A percentile compares a stretch with the other conserved stretches of the same genome.
phyloP scores from a whole-genome alignment of 768 basidiomycete species.

The Melanogaster broomeanus region DNA sequence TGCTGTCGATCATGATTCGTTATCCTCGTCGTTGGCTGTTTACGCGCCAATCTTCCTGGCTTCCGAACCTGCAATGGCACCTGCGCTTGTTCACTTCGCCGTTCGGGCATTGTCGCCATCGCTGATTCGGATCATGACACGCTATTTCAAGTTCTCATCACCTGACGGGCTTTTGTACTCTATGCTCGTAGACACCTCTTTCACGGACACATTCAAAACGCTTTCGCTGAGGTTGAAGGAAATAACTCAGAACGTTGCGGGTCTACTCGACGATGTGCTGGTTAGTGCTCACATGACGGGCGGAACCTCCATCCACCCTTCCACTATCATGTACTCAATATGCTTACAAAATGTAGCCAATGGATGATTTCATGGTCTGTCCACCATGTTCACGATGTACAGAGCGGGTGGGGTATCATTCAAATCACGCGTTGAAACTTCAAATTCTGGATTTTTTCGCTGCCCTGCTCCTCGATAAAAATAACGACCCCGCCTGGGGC shows the following conservation, averaged over 20 bases:
- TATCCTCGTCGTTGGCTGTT: constrained; percentile 44
- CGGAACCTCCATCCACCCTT: constrained; percentile 15
- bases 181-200: constrained; percentile 20
- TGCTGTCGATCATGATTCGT: constrained; percentile 50
- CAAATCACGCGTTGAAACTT: constrained; percentile 38
- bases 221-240: constrained; percentile 15
- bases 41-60: constrained; percentile 35
- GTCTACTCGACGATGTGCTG: constrained; percentile 19
- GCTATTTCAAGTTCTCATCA: constrained; percentile 18
- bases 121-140: constrained; percentile 20
- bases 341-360: constrained; percentile 41
- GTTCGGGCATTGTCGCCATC: constrained; percentile 18
- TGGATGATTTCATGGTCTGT: constrained; percentile 50
- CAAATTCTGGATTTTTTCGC: constrained; percentile 45
- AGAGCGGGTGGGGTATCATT: constrained; percentile 21
- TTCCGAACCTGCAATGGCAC: constrained; percentile 8
- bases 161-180: constrained; percentile 11
- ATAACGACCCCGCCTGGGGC: constrained; percentile 14
- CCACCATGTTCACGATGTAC: constrained; percentile 33
- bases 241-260: constrained; percentile 4
- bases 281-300: constrained; percentile 26
- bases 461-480: constrained; percentile 39
- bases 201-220: constrained; percentile 9
- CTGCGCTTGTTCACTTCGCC: constrained; percentile 29
- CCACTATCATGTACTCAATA: constrained; percentile 20